These are phyloP conservation scores for Phaeophleospora eucalypticola DNA, from an alignment of 2,329 filamentous ascomycete species.

Conservation along the genomic window DNA sequence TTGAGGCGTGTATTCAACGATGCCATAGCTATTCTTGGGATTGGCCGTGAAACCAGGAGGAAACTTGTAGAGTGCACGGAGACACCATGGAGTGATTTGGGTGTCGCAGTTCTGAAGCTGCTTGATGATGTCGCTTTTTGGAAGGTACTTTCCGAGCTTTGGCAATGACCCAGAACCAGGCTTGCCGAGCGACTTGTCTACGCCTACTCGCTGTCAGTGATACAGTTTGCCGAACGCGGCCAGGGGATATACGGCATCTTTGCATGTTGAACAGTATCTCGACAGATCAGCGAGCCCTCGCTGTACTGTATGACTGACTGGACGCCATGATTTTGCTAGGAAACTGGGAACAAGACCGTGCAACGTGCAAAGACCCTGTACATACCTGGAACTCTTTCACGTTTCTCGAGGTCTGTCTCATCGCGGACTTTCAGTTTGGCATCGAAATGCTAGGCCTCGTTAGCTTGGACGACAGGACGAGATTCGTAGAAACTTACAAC, in stretches of 20 bases:
- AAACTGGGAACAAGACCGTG: not conserved
- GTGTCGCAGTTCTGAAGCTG: slow-evolving; percentile 46
- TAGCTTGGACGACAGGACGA: too few species aligned
- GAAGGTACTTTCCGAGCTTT: slow-evolving; percentile 16
- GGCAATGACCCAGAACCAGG: slow-evolving; percentile 31
- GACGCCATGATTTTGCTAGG: too few species aligned
- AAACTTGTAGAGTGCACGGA: slow-evolving; percentile 37
- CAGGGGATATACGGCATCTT: too few species aligned
- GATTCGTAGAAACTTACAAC: too few species aligned
- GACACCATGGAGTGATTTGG: slow-evolving; percentile 55
- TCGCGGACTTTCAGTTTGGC: slow-evolving; percentile 28
- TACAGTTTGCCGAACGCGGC: too few species aligned
- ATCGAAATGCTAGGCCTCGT: slow-evolving; percentile 35
- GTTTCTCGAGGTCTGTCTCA: slow-evolving; percentile 13
- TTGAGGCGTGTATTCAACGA: slow-evolving; percentile 52
- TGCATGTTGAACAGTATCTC: too few species aligned
- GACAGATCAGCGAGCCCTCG: too few species aligned
- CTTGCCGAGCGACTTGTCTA: slow-evolving; percentile 23
- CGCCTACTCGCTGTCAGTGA: not conserved
- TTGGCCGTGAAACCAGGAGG: slow-evolving; percentile 35
- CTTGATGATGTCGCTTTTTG: slow-evolving; percentile 23
- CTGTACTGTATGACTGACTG: too few species aligned
- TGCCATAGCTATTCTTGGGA: slow-evolving; percentile 49
- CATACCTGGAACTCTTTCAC: slow-evolving; percentile 14
- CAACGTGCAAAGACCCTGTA: not conserved